Evolutionary conservation across 768 basidiomycete genomes (phyloP), one percentile per base, ranked within the genome.

Genomic region (Rhizopogon vinicolor): DNA sequence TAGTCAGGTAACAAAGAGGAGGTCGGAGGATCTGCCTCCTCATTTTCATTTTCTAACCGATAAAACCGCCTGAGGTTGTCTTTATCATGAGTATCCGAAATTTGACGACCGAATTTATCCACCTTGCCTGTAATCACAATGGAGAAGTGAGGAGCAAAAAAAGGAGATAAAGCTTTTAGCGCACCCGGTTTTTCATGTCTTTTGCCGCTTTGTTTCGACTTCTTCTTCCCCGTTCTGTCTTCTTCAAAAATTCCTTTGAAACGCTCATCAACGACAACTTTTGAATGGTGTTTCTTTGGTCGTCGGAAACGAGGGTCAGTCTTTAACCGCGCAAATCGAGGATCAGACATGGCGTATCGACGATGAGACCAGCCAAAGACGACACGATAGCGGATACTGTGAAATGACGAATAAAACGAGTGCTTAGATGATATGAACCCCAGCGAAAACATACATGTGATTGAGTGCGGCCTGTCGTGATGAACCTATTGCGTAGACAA

Each of bases 301-400:
- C 82, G 81, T 25, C 94, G 79, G 75, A 99, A 99, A 48, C 97
- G 85, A 44, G 97, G 97, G 68, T 99, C 96, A 13, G 92, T 85
- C 67, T 84, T 87, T 53, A 98, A 77, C 51, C 90, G 78, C 18
- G 89, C 81, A 70, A 98, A 99, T 19, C 96, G 83, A n/a, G 89
- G 78, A 72, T 97, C 91, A 13, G 87, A 82, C 85, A 88, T 86
- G 60, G 55, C 56, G 55, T 37, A 14, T 14, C 3, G 12, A 25
- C 7, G 7, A 49, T 3, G n/a, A 48, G 22, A 8, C 43, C 8
- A 49, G 22, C 10, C 19, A 51, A 45, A 19, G 43, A 19, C 13
- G 4, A 48, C 12, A 52, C 2, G 14, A 6, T 22, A 22, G 7
- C 28, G 22, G 22, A 22, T 48, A 16, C 37, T 28, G 25, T 52